A percentile compares a stretch with the other conserved stretches of the same genome.
These are phyloP conservation scores for Neofusicoccum umdonicola DNA, from an alignment of 2,329 filamentous ascomycete genomes.

Conservation along the genomic window DNA sequence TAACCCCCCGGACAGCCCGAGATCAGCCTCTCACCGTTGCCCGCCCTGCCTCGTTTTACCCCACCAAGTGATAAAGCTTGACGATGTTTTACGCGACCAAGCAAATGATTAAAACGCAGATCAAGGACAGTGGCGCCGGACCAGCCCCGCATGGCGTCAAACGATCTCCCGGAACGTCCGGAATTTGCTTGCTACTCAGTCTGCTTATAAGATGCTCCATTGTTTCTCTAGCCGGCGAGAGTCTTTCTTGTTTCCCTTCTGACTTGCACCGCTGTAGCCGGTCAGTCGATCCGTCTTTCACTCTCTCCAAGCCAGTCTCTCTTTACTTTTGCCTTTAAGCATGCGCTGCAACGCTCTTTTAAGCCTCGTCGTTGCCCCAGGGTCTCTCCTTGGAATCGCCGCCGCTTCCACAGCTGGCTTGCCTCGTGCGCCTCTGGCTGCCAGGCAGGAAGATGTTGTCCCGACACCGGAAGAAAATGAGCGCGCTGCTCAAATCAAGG, in stretches of 20 bases:
- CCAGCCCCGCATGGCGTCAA: background rate
- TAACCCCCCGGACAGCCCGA: background rate
- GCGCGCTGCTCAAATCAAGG: slow-evolving; percentile 33
- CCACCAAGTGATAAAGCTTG: background rate
- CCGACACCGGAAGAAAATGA: slow-evolving; percentile 16
- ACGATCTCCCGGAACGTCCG: background rate
- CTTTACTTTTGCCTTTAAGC: background rate
- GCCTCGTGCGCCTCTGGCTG: background rate
- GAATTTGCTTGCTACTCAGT: background rate
- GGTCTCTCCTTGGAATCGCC: background rate
- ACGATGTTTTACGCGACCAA: background rate
- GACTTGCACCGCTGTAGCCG: background rate
- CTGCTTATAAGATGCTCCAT: background rate
- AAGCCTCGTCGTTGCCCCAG: background rate
- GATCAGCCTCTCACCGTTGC: background rate
- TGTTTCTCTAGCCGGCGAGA: background rate
- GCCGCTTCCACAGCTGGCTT: background rate
- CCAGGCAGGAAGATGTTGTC: background rate
- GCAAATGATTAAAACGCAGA: background rate
- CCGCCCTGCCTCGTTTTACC: background rate
- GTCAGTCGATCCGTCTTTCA: background rate
- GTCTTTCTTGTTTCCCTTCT: background rate
- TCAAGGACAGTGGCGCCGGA: background rate
- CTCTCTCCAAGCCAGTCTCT: no score
- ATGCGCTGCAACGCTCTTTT: slow-evolving; percentile 2